phyloP scores from a whole-genome alignment of 2,329 filamentous ascomycete genomes.

The Colletotrichum spinosum region DNA sequence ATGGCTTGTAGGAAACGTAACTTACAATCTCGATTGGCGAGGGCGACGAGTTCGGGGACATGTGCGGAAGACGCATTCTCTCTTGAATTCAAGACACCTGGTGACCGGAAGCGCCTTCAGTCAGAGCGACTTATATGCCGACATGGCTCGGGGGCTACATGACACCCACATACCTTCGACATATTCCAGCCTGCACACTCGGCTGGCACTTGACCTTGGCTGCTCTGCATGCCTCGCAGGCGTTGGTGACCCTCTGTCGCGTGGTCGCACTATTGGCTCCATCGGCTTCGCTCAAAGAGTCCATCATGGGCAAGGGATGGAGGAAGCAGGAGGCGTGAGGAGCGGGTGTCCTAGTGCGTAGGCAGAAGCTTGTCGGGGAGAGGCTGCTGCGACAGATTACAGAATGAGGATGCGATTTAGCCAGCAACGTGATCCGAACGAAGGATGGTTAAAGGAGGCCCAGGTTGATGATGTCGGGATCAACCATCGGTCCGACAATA shows the following conservation, averaged over 20 bases:
- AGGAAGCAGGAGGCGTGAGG: neutral
- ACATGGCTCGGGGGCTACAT: conserved; percentile 12
- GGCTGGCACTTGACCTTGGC: conserved; percentile 66
- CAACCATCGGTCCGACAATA: too few relatives aligned
- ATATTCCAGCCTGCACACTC: conserved; percentile 60
- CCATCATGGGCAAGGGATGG: conserved; percentile 9
- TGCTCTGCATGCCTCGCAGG: conserved; percentile 65
- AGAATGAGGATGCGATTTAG: too few relatives aligned
- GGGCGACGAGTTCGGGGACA: conserved; percentile 62
- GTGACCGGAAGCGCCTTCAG: conserved; percentile 8
- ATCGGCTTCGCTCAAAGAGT: conserved; percentile 15
- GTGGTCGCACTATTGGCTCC: conserved; percentile 1
- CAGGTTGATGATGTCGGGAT: too few relatives aligned
- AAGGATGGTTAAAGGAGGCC: too few relatives aligned
- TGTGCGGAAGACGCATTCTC: conserved; percentile 64
- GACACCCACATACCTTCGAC: conserved; percentile 56
- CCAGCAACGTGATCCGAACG: too few relatives aligned
- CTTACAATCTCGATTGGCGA: conserved; percentile 57
- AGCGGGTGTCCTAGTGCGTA: neutral
- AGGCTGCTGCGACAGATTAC: too few relatives aligned
- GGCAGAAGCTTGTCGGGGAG: neutral
- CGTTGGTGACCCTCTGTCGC: conserved; percentile 47
- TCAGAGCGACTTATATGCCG: conserved; percentile 27
- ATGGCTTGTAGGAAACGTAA: neutral
- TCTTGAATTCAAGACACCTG: conserved; percentile 64